These are phyloP conservation scores for Aspergillus indologenus DNA, from an alignment of 495 filamentous ascomycete species.

Conservation along the genomic window DNA sequence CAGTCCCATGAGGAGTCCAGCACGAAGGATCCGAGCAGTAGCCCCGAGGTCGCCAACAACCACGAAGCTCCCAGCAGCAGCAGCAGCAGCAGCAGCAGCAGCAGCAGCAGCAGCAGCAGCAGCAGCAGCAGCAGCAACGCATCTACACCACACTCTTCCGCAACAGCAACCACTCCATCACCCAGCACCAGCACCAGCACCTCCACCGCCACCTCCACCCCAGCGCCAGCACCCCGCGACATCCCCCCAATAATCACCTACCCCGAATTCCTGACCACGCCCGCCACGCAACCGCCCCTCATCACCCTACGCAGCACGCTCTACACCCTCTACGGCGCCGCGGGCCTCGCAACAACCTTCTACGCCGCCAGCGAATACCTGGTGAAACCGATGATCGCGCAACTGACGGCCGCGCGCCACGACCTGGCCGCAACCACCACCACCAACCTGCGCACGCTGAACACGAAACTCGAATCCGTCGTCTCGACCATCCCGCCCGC, in stretches of 20 bases:
- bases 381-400: conserved; percentile 76
- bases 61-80: conserved; percentile 6
- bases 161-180: conserved; percentile 8
- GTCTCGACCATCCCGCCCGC: conserved; percentile 63
- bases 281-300: conserved; percentile 68
- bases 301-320: conserved; percentile 72
- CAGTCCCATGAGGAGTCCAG: conserved; percentile 22
- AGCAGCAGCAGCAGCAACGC: conserved; percentile 11
- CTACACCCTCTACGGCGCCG: conserved; percentile 74
- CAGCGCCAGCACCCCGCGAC: conserved; percentile 36
- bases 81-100: conserved; percentile 10
- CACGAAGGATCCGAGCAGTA: conserved; percentile 33
- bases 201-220: conserved; percentile 9
- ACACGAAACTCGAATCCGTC: conserved; percentile 65
- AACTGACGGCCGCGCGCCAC: conserved; percentile 72
- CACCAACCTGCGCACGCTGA: conserved; percentile 63
- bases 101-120: conserved; percentile 12
- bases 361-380: conserved; percentile 82
- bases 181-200: conserved; percentile 3
- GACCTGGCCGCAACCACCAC: conserved; percentile 68
- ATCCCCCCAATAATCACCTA: conserved; percentile 93
- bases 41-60: conserved; percentile 24
- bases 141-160: background rate
- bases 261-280: conserved; percentile 79
- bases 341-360: conserved; percentile 63